These are phyloP conservation scores for Acer negundo DNA, from an alignment of 345 rosid genomes.

Conservation along the genomic window DNA sequence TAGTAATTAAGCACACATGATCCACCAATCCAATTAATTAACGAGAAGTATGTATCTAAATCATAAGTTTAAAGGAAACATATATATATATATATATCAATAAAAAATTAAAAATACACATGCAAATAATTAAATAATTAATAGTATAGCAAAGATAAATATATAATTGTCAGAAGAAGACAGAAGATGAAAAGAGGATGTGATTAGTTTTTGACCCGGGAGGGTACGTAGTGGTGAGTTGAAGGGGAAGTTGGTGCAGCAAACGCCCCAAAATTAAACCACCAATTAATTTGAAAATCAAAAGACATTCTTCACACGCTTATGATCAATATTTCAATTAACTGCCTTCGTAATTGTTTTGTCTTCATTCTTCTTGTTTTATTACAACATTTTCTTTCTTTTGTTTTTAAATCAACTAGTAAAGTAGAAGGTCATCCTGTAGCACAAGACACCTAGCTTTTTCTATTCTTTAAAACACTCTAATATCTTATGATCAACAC, in stretches of 20 bases:
- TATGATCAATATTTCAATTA: constrained; percentile 13
- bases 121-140: background rate
- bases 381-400: constrained; percentile 18
- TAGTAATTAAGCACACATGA: background rate
- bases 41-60: background rate
- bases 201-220: background rate
- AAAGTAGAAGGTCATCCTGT: constrained; percentile 27
- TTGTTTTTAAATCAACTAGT: background rate
- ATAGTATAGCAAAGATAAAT: background rate
- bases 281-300: constrained; percentile 14
- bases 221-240: no score
- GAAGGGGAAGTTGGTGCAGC: constrained; percentile 45
- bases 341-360: constrained; percentile 30
- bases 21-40: constrained; percentile 2
- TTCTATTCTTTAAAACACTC: background rate
- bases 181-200: constrained; percentile 1
- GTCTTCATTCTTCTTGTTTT: constrained; percentile 33
- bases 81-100: background rate
- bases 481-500: background rate
- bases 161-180: constrained; percentile 11
- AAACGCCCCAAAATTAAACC: constrained; percentile 35
- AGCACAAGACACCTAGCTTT: constrained; percentile 31
- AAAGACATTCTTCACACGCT: constrained; percentile 30
- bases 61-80: background rate
- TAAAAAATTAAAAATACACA: background rate